Evolutionary conservation across 108 stramenopile genomes (phyloP).

Genomic region (Conticribra guillardii): DNA sequence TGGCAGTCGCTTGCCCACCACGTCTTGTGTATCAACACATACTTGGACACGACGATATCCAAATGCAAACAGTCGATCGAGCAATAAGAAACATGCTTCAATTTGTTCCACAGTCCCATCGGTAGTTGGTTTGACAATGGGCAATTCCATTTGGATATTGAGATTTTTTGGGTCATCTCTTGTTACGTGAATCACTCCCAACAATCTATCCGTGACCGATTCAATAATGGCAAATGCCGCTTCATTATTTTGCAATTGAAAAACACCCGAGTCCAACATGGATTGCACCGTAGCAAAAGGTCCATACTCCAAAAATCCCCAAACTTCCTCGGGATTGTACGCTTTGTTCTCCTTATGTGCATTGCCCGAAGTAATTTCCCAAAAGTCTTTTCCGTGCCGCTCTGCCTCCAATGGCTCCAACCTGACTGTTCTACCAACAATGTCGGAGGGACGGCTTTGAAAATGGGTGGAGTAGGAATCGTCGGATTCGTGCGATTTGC

Average conservation of each 20-base stretch:
- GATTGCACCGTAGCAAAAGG: constrained; percentile 58
- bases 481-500: constrained; percentile 64
- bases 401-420: constrained; percentile 70
- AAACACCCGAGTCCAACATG: constrained; percentile 63
- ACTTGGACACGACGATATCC: constrained; percentile 85
- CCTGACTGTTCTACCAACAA: constrained; percentile 68
- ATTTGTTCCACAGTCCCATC: constrained; percentile 69
- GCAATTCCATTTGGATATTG: constrained; percentile 73
- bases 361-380: constrained; percentile 68
- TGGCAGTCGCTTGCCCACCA: constrained; percentile 55
- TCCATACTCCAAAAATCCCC: constrained; percentile 83
- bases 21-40: constrained; percentile 73
- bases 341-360: constrained; percentile 55
- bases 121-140: constrained; percentile 64
- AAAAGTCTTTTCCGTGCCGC: constrained; percentile 62
- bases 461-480: constrained; percentile 55
- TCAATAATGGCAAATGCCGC: constrained; percentile 84
- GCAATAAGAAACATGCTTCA: constrained; percentile 78
- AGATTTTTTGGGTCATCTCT: constrained; percentile 79
- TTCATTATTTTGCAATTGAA: constrained; percentile 58
- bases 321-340: constrained; percentile 77
- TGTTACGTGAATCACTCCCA: constrained; percentile 68
- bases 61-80: constrained; percentile 82
- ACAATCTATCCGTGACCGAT: constrained; percentile 63
- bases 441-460: constrained; percentile 54